Percentiles rank a stretch among this genome's conserved stretches.
Conservation (phyloP, 108 stramenopile genomes). For the Skeletonema marinoi region DNA sequence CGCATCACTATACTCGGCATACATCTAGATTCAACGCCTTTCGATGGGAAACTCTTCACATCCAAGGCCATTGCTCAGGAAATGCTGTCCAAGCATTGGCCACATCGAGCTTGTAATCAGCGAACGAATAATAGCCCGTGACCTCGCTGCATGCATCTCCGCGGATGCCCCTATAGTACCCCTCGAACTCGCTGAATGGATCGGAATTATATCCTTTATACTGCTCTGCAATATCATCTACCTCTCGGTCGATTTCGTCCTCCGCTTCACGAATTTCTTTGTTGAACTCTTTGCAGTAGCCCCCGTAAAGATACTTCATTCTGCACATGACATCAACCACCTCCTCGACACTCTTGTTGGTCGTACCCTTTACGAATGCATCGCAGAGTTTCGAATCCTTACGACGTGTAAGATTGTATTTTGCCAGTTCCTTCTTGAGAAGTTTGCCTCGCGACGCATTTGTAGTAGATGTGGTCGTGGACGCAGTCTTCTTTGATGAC, state of each 20-base stretch:
- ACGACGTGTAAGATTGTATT: background rate
- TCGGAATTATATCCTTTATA: background rate
- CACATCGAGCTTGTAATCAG: background rate
- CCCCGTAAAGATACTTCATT: background rate
- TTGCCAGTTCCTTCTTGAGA: background rate
- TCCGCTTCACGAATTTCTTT: background rate
- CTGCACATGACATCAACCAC: background rate
- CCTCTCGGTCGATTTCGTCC: background rate
- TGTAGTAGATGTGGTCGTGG: no score
- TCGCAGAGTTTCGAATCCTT: background rate
- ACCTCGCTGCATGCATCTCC: background rate
- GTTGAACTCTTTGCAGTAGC: background rate
- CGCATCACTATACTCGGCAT: no score
- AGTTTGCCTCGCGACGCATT: background rate
- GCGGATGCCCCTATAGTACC: slow-evolving; percentile 2
- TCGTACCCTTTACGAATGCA: slow-evolving; percentile 3
- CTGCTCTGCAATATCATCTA: background rate
- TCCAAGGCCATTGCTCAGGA: background rate
- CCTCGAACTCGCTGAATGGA: background rate
- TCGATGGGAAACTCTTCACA: background rate
- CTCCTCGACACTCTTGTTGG: slow-evolving; percentile 1
- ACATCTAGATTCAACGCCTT: no score
- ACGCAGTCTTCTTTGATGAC: no score
- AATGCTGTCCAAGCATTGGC: background rate
- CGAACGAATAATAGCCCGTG: background rate